Base-by-base conservation (phyloP, 768 basidiomycete species). In the Panellus pusillus region DNA sequence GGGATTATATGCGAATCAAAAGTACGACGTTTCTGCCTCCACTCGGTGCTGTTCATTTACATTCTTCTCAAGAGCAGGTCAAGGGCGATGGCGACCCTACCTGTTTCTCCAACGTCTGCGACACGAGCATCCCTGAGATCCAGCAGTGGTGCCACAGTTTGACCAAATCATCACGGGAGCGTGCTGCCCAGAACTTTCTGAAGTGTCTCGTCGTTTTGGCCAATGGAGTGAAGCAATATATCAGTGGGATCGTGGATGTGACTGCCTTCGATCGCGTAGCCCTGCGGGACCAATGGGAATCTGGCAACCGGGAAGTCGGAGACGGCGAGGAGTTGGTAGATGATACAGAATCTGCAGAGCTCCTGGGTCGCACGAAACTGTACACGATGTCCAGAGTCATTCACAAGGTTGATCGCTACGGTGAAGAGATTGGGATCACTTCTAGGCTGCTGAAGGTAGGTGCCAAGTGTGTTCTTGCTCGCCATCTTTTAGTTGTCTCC, bases 1-100 rank as follows among this genome's bases (percentile, higher is more conserved):
- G 83, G n/a, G 83, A 86, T 63, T 85, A 86, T 57, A 74, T 83
- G 15, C 71, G 83, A 38, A 63, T 84, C 19, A 82, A 75, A 70
- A 77, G 79, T 74, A 37, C 58, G 65, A 24, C 6, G 24, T 6
- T 24, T 24, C 6, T 24, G 24, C 24, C 24, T n/a, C 24, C 24
- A 24, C 24, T 24, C 6, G 24, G 24, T 28, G 19, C 42, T 57
- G 32, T 7, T 9, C 18, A 50, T 18, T 35, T 9, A 13, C 15
- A 11, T 14, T n/a, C 37, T 19, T 19, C 29, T 29, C 15, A 46
- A 82, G 82, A 77, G 13, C 81, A 84, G 69, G 77, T 82, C 24
- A 78, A 78, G 61, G 83, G 83, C 24, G 83, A 86, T 50, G 83
- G 83, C 13, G 77, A 77, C 19, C 75, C 82, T 1, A 65, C 76